Evolutionary conservation across 2,329 filamentous ascomycete species (phyloP).

Genomic region (Leptographium procerum): DNA sequence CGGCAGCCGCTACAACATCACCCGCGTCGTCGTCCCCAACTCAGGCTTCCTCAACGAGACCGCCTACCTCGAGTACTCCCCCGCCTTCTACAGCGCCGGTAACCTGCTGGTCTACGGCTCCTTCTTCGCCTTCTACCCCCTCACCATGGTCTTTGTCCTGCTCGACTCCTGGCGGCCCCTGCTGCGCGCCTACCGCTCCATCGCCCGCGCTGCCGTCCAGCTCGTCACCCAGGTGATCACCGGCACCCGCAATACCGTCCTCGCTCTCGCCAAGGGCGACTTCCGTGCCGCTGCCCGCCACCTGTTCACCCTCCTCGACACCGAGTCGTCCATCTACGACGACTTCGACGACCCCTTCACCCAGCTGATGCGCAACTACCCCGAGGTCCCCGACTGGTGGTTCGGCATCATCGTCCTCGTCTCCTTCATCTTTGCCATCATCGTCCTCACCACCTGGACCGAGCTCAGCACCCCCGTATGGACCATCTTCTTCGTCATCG

Average conservation of each 20-base stretch:
- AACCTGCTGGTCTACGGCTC: slow-evolving; percentile 39
- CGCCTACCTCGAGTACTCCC: slow-evolving; percentile 39
- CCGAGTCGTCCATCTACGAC: neutral
- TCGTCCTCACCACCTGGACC: neutral
- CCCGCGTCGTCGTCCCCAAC: slow-evolving; percentile 25
- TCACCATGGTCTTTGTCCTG: slow-evolving; percentile 37
- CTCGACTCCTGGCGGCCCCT: slow-evolving; percentile 24
- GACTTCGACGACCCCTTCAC: slow-evolving; percentile 1
- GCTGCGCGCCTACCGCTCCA: slow-evolving; percentile 3
- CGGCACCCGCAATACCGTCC: neutral
- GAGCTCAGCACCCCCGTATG: slow-evolving; percentile 1
- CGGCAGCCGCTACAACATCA: slow-evolving; percentile 35
- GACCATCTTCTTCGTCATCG: slow-evolving; percentile 5
- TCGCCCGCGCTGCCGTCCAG: neutral
- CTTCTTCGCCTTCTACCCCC: slow-evolving; percentile 44
- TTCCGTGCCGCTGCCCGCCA: neutral
- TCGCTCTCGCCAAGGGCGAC: neutral
- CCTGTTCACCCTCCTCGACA: neutral
- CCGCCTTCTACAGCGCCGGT: slow-evolving; percentile 37
- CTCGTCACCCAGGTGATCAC: neutral
- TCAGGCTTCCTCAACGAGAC: slow-evolving; percentile 31
- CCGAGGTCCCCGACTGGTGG: slow-evolving; percentile 6
- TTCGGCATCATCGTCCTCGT: neutral
- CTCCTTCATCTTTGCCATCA: slow-evolving; percentile 2
- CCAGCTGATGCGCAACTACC: neutral